Percentiles rank a stretch among this genome's conserved stretches.
These are phyloP conservation scores for Abortiporus biennis DNA, from an alignment of 1,284 basidiomycete species.

Conservation along the genomic window DNA sequence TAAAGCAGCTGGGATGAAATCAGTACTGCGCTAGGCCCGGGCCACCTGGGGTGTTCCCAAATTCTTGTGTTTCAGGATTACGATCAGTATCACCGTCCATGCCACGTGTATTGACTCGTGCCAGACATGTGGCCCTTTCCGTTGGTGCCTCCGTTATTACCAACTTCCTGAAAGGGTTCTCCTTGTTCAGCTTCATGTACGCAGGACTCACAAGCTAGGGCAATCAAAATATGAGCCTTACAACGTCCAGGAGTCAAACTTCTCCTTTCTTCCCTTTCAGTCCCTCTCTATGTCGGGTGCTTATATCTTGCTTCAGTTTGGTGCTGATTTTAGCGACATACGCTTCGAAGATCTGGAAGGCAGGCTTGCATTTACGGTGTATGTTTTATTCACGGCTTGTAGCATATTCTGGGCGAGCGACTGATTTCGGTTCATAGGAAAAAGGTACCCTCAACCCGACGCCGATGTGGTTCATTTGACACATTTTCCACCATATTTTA, in stretches of 20 bases:
- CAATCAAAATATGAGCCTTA: too few relatives aligned
- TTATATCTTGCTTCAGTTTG: slow-evolving; percentile 57
- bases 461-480: slow-evolving; percentile 3
- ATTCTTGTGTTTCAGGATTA: slow-evolving; percentile 3
- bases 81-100: slow-evolving; percentile 1
- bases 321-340: slow-evolving; percentile 52
- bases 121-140: slow-evolving; percentile 18
- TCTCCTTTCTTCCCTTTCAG: slow-evolving; percentile 16
- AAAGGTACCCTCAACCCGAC: slow-evolving; percentile 7
- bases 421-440: slow-evolving; percentile 7
- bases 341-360: slow-evolving; percentile 57
- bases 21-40: too few relatives aligned
- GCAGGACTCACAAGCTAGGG: too few relatives aligned
- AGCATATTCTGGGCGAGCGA: slow-evolving; percentile 3
- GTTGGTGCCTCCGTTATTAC: slow-evolving; percentile 12
- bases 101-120: slow-evolving; percentile 21
- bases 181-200: too few relatives aligned
- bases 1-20: too few relatives aligned
- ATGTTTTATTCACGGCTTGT: slow-evolving; percentile 22
- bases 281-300: slow-evolving; percentile 28
- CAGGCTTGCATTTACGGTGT: slow-evolving; percentile 62
- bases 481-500: slow-evolving; percentile 18
- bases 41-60: neutral
- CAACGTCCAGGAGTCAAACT: slow-evolving; percentile 2
- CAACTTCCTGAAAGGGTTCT: slow-evolving; percentile 15